These are phyloP conservation scores for Yamadazyma triangularis DNA, from an alignment of 1,139 yeast species.

Conservation along the genomic window DNA sequence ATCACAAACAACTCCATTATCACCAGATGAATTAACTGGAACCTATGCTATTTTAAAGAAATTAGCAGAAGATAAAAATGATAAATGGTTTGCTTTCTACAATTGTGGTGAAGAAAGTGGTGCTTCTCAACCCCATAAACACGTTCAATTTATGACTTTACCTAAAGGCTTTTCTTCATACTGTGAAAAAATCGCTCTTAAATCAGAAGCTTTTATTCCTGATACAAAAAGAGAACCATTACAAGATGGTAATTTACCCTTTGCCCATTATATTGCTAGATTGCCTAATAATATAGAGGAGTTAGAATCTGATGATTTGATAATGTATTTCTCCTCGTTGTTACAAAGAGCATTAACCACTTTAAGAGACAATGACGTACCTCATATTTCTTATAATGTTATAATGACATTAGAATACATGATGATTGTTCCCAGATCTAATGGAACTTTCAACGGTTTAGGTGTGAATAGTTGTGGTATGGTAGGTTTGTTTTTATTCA, in stretches of 20 bases:
- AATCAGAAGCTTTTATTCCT: constrained; percentile 52
- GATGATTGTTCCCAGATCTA: constrained; percentile 77
- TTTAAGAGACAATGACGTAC: constrained; percentile 47
- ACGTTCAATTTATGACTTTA: constrained; percentile 75
- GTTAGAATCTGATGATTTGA: constrained; percentile 50
- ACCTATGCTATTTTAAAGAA: constrained; percentile 47
- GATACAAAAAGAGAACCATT: constrained; percentile 53
- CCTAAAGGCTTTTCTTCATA: constrained; percentile 57
- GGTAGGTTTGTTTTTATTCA: constrained; percentile 74
- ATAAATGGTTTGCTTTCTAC: constrained; percentile 67
- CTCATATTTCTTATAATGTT: constrained; percentile 66
- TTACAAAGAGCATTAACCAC: constrained; percentile 68
- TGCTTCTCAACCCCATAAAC: constrained; percentile 91
- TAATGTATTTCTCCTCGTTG: constrained; percentile 63
- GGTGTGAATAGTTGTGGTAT: constrained; percentile 81
- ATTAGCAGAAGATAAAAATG: constrained; percentile 17
- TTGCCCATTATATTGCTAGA: constrained; percentile 77
- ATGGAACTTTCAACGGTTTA: constrained; percentile 33
- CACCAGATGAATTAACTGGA: constrained; percentile 61
- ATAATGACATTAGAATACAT: constrained; percentile 79
- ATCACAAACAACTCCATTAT: constrained; percentile 68
- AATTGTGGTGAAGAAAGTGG: constrained; percentile 88
- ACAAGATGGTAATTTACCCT: constrained; percentile 58
- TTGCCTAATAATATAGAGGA: constrained; percentile 41
- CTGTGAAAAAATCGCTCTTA: constrained; percentile 49